Evolutionary conservation across 2,329 filamentous ascomycete genomes (phyloP).

Genomic region (Cordyceps tenuipes): DNA sequence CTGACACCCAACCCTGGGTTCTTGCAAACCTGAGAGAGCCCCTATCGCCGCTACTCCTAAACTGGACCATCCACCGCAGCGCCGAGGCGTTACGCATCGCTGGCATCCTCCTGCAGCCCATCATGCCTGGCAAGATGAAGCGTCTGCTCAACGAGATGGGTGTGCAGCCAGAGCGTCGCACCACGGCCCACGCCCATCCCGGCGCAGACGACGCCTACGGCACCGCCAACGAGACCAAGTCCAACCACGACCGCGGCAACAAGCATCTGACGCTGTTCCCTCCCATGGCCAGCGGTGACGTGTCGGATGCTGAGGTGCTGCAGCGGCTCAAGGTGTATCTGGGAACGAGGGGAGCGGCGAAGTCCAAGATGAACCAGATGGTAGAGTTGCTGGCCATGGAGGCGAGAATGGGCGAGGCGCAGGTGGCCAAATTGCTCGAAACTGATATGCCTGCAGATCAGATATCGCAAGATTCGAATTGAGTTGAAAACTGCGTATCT

Average conservation of each 20-base stretch:
- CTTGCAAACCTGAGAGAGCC: constrained; percentile 32
- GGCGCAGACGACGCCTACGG: constrained; percentile 67
- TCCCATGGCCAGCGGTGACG: constrained; percentile 24
- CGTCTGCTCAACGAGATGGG: constrained; percentile 70
- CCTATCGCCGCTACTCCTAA: constrained; percentile 33
- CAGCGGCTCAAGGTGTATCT: constrained; percentile 14
- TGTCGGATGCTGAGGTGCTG: constrained; percentile 18
- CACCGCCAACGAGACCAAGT: constrained; percentile 18
- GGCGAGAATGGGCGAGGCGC: constrained; percentile 20
- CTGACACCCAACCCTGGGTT: constrained; percentile 60
- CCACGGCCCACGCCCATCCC: constrained; percentile 51
- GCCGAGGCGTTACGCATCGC: constrained; percentile 71
- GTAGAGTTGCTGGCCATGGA: constrained; percentile 22
- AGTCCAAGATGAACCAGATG: constrained; percentile 23
- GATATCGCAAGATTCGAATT: neutral
- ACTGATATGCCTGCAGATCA: neutral
- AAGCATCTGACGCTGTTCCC: constrained; percentile 44
- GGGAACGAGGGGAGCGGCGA: constrained; percentile 19
- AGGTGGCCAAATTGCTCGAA: constrained; percentile 9
- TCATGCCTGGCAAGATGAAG: constrained; percentile 73
- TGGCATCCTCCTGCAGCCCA: constrained; percentile 81
- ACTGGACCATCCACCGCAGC: constrained; percentile 58
- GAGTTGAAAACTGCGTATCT: neutral
- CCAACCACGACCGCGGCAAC: constrained; percentile 24
- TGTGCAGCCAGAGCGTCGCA: constrained; percentile 55